Base-by-base conservation (phyloP, 164 flowering plant genomes). In the Piper longum region DNA sequence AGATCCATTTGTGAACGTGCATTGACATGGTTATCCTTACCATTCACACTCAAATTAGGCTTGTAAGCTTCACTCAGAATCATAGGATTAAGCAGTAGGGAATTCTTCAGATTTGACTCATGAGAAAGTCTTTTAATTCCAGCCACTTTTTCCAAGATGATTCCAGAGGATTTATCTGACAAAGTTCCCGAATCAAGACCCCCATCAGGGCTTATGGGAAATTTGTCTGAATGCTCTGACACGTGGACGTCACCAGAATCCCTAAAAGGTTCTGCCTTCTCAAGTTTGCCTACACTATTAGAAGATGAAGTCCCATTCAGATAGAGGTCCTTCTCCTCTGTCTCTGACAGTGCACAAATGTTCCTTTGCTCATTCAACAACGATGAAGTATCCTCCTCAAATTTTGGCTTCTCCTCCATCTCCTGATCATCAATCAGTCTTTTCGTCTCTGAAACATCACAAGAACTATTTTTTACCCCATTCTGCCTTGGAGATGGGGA, bases 1-100 rank as follows among this genome's bases (percentile, higher is more conserved):
- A 81, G 72, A 48, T 80, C 95, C 73, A 77, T 69, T 67, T 77
- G 80, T 41, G 88, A 74, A 59, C 63, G 66, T 59, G 65, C 73
- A 56, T 67, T 74, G 39, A 66, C 67, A 43, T 64, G 59, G 19
- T 71, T 45, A 59, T 61, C 75, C 56, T 73, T 57, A 42, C 62
- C 69, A 62, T 61, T 74, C 3, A 67, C 41, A 67, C 57, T 64
- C 16, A 51, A 70, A 57, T 42, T 55, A 12, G 69, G 48, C 68
- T 71, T 78, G 43, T 72, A 69, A 62, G 67, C 67, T n/a, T 71
- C 69, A 64, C 64, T 71, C 58, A 51, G 57, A 67, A 62, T 55
- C 57, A 65, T 60, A 19, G 72, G 41, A 69, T 71, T 66, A 44
- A 63, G 76, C 57, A 55, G 72, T 43, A 56, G 67, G 45, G 60